These are phyloP conservation scores for Staphylotrichum longicolle DNA, from an alignment of 495 filamentous ascomycete species.

Conservation along the genomic window DNA sequence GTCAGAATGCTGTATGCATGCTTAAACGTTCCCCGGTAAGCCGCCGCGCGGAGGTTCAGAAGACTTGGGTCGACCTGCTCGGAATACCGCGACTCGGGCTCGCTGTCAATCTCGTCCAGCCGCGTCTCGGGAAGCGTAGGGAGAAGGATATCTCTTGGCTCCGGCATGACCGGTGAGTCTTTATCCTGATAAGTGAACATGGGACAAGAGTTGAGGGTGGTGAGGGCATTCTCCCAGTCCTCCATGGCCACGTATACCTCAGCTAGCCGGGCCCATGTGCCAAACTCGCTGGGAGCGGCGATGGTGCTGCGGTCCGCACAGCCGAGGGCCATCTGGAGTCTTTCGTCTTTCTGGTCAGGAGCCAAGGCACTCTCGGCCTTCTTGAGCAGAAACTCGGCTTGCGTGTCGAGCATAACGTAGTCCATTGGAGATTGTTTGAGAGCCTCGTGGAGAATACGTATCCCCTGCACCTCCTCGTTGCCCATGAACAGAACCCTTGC, in stretches of 20 bases:
- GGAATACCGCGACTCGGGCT: slow-evolving; percentile 72
- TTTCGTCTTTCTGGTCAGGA: slow-evolving; percentile 51
- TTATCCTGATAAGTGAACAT: slow-evolving; percentile 99
- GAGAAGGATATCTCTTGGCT: slow-evolving; percentile 79
- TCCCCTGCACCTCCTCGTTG: slow-evolving; percentile 93
- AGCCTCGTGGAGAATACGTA: slow-evolving; percentile 81
- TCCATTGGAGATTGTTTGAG: slow-evolving; percentile 93
- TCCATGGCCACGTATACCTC: slow-evolving; percentile 90
- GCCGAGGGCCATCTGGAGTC: slow-evolving; percentile 78
- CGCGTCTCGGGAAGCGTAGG: slow-evolving; percentile 86
- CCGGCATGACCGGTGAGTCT: slow-evolving; percentile 89
- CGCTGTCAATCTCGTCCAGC: slow-evolving; percentile 89
- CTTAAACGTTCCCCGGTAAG: slow-evolving; percentile 90
- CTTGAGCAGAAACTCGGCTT: slow-evolving; percentile 85
- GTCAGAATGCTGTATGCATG: slow-evolving; percentile 93
- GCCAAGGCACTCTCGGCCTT: slow-evolving; percentile 61
- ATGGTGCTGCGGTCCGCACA: slow-evolving; percentile 93
- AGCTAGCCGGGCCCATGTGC: slow-evolving; percentile 90
- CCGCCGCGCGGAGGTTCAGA: slow-evolving; percentile 79
- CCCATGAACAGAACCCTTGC: slow-evolving; percentile 86
- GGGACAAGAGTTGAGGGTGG: slow-evolving; percentile 97
- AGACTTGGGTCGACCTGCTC: slow-evolving; percentile 87
- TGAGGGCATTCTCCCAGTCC: slow-evolving; percentile 87
- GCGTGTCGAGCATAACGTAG: slow-evolving; percentile 87
- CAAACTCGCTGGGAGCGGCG: slow-evolving; percentile 92